A percentile compares a stretch with the other conserved stretches of the same genome.
phyloP scores from a whole-genome alignment of 192 early-diverging fungal genomes.

The Backusella liffmaniae region DNA sequence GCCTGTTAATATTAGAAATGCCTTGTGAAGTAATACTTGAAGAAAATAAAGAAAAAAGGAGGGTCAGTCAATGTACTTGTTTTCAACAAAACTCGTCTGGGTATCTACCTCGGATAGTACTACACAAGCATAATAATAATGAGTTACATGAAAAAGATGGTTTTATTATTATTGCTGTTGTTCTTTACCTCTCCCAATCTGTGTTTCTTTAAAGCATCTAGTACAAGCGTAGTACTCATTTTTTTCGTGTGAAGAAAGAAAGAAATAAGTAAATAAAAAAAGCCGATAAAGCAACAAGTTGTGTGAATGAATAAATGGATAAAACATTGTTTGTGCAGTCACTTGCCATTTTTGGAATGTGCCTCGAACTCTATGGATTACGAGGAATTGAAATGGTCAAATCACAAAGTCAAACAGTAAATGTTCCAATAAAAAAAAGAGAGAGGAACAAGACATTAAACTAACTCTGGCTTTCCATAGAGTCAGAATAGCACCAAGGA shows the following conservation, averaged over 20 bases:
- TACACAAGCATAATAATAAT: background rate
- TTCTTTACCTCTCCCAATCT: background rate
- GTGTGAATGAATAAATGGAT: background rate
- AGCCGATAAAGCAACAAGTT: background rate
- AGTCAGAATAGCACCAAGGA: background rate
- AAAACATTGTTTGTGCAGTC: background rate
- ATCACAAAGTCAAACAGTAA: background rate
- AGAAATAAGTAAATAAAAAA: background rate
- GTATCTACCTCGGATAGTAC: background rate
- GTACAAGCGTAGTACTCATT: background rate
- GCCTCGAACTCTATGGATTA: background rate
- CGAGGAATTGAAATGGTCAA: background rate
- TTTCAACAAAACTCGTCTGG: background rate
- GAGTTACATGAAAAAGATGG: background rate
- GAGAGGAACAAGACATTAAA: background rate
- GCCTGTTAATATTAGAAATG: background rate
- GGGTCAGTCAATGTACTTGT: background rate
- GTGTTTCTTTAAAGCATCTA: constrained; percentile 1
- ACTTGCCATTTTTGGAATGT: background rate
- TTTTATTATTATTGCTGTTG: background rate
- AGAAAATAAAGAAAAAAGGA: background rate
- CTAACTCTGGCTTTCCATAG: background rate
- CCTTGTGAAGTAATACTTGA: background rate
- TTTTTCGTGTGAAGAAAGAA: background rate
- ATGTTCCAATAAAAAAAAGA: background rate